These are phyloP conservation scores for Setaria viridis DNA, from an alignment of 202 grass and related monocot genomes.

Conservation along the genomic window DNA sequence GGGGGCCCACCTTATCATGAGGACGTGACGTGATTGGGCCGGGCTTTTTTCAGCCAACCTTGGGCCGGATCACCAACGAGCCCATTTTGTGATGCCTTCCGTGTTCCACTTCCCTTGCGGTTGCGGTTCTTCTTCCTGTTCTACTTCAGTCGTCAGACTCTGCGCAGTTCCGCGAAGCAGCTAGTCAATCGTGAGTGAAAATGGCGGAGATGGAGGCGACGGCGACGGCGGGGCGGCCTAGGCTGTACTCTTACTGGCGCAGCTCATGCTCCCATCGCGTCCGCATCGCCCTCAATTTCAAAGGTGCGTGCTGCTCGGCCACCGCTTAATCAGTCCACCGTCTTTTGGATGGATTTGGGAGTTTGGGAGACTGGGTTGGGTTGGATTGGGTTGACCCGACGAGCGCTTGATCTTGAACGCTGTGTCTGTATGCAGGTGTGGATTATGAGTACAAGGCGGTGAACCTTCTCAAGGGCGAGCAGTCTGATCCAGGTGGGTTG, in stretches of 20 bases:
- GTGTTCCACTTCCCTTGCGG: constrained; percentile 28
- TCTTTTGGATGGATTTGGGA: constrained; percentile 1
- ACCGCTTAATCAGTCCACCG: neutral
- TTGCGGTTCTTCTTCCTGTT: neutral
- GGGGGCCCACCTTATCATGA: neutral
- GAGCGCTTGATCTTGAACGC: neutral
- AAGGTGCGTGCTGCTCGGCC: constrained; percentile 51
- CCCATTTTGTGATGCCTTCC: neutral
- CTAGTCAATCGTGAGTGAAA: neutral
- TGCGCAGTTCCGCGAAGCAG: neutral
- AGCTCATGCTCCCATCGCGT: constrained; percentile 74
- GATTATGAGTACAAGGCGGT: constrained; percentile 95
- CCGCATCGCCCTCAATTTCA: constrained; percentile 75
- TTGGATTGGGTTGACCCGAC: neutral
- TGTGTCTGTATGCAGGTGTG: constrained; percentile 47
- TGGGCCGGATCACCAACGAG: neutral
- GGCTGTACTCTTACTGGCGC: constrained; percentile 71
- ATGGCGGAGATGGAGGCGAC: constrained; percentile 34
- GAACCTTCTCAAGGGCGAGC: constrained; percentile 83
- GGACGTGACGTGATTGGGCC: neutral
- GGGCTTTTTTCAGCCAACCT: neutral
- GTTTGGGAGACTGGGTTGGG: neutral
- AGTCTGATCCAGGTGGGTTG: constrained; percentile 69
- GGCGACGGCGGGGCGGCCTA: constrained; percentile 30
- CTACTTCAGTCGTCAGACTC: neutral